Base-by-base conservation (phyloP, 2,329 filamentous ascomycete species). In the Plenodomus tracheiphilus region DNA sequence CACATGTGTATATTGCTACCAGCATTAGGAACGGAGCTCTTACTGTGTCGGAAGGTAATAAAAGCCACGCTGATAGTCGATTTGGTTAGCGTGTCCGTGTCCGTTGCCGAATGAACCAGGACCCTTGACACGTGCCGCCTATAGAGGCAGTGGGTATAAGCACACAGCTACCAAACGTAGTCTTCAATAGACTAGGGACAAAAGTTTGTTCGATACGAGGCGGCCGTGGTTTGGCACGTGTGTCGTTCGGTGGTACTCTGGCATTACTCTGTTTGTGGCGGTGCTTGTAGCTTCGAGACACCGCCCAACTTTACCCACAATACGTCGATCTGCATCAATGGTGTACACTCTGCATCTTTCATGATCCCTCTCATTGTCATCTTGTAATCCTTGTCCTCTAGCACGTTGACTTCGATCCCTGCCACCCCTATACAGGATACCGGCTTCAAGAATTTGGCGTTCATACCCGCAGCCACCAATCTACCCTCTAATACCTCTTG, bases 351-450 rank as follows among this genome's bases (percentile, higher is more conserved):
- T 22, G 37, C 58, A 53, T 64, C 58, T 44, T 57, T 66, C 60
- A 65, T 64, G 1, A 59, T 54, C 4, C 49, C 60, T 30, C 46
- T 49, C 30, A 65, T 49, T 43, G 47, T 59, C 53, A 66, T 60
- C 39, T 49, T 64, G 38, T 56, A 40, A 8, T 42, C 54, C 43
- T 51, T 58, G 17, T 59, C 35, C 34, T 65, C 58, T 22, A 65
- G 11, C 32, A 62, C 41, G 4, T 58, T 47, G 1, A 59, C 55
- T 35, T 67, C 58, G 20, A 68, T 56, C 10, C 62, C 65, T 4
- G 67, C 54, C 6, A 65, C 40, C 1, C 61, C 61, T 7, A 61
- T 62, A 42, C 61, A 62, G 2, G 52, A 43, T 30, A 67, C 60
- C 8, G 61, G 56, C 34, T 51, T 54, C 32, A 65, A 43, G 39